Base-by-base conservation (phyloP, 1,284 basidiomycete genomes). In the Moesziomyces globuligerus region DNA sequence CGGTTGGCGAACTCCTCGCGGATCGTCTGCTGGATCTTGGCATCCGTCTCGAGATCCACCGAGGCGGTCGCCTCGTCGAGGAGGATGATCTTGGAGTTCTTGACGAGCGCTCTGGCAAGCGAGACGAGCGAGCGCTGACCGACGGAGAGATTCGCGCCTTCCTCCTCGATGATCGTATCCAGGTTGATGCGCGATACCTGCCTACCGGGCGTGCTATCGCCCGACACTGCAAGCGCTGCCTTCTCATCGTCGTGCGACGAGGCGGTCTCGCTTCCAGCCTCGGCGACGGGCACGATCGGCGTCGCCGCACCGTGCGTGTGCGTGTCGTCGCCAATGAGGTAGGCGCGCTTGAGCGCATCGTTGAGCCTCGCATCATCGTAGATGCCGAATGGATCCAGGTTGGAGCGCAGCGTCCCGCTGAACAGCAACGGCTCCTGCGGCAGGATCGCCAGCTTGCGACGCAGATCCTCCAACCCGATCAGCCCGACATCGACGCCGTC, bases 21-120 rank as follows among this genome's bases (percentile, higher is more conserved):
- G 67, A 94, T 93, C n/a, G 92, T 93, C 64, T 89, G 86, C 81
- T 94, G 91, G 61, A 94, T 92, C 67, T 90, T 90, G 61, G 87
- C 85, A 83, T 94, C 92, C 0, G 91, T 93, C 82, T 90, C 88
- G 7, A 89, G 80, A 81, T 91, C 90, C 18, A 91, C 81, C 45
- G 86, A 90, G n/a, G 90, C 90, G 1, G 91, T 92, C 0, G 91
- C 90, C 81, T 92, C 90, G 71, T 89, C 89, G 29, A 74, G 52
- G 34, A 71, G 28, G 38, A 76, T 66, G 52, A 76, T 74, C 59
- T 73, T 70, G 29, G 64, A 68, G 58, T 78, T 67, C 45, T 77
- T 71, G 6, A 83, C 81, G 18, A 83, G 51, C 3, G 83, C 83
- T 17, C 83, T 42, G 9, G 83, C 83, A 0, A 83, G 72, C 4